Percentiles rank a stretch among this genome's conserved stretches.
Conservation (phyloP, 495 filamentous ascomycete species). For the Extremus antarcticus region DNA sequence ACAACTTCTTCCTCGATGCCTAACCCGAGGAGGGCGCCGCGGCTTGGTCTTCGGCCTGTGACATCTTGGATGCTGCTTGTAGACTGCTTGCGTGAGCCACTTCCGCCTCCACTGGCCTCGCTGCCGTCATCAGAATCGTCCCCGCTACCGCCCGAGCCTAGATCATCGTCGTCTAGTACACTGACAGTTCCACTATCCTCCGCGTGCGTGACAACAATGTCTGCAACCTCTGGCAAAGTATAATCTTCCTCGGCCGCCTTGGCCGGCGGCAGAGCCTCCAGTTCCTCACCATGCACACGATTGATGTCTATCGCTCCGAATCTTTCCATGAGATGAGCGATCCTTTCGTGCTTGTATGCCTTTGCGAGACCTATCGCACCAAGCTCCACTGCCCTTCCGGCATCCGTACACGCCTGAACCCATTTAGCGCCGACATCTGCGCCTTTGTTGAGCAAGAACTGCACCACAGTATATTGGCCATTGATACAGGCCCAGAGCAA, state of each 20-base stretch:
- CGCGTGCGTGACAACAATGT: neutral
- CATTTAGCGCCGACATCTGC: neutral
- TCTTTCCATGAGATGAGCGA: neutral
- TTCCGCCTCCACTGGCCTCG: neutral
- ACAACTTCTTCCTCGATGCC: neutral
- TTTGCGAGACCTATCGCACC: neutral
- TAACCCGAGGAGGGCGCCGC: neutral
- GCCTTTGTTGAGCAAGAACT: neutral
- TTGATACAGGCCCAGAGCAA: neutral
- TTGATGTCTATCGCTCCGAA: neutral
- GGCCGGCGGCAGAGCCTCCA: neutral
- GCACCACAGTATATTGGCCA: neutral
- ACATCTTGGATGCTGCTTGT: neutral
- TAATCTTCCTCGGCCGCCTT: neutral
- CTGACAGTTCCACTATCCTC: no score
- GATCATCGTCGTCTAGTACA: neutral
- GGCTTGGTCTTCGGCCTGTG: neutral
- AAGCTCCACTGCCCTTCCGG: neutral
- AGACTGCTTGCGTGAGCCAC: neutral
- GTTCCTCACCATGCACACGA: neutral
- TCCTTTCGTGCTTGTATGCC: neutral
- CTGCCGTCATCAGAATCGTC: neutral
- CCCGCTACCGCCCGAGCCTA: neutral
- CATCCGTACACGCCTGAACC: neutral
- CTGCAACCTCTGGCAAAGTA: neutral